phyloP scores from a whole-genome alignment of 2,329 filamentous ascomycete genomes.

The Basipetospora chlamydospora region DNA sequence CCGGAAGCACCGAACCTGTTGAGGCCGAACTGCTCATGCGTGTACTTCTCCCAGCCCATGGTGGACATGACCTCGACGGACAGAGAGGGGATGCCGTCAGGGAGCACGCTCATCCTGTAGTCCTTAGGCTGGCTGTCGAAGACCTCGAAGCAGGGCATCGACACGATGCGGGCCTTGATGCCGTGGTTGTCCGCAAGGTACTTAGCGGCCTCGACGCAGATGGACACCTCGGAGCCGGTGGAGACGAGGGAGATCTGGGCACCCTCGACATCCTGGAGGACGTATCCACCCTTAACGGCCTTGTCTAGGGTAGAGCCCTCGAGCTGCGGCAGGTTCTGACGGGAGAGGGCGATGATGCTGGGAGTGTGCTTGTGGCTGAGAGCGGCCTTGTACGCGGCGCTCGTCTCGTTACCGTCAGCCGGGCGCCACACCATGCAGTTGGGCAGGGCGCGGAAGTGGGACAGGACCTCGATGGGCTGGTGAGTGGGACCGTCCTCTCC shows the following conservation, averaged over 20 bases:
- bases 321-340: slow-evolving; percentile 96
- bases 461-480: slow-evolving; percentile 96
- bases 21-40: slow-evolving; percentile 97
- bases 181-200: slow-evolving; percentile 78
- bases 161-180: slow-evolving; percentile 82
- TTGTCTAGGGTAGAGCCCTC: slow-evolving; percentile 84
- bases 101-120: slow-evolving; percentile 84
- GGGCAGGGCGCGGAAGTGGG: slow-evolving; percentile 95
- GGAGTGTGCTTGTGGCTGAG: slow-evolving; percentile 82
- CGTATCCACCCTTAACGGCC: slow-evolving; percentile 90
- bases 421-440: slow-evolving; percentile 99
- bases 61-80: slow-evolving; percentile 96
- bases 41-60: slow-evolving; percentile 97
- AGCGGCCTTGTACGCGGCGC: slow-evolving; percentile 91
- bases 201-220: slow-evolving; percentile 87
- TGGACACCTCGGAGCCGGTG: slow-evolving; percentile 89
- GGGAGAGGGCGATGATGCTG: slow-evolving; percentile 84
- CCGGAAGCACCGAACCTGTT: slow-evolving; percentile 98
- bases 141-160: slow-evolving; percentile 91
- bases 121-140: slow-evolving; percentile 91
- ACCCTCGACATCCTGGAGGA: slow-evolving; percentile 67
- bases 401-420: slow-evolving; percentile 96
- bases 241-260: slow-evolving; percentile 83
- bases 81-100: slow-evolving; percentile 83
- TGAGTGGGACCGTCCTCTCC: slow-evolving; percentile 98